Base-by-base conservation (phyloP, 2,329 filamentous ascomycete genomes). In the Colletotrichum sp. region DNA sequence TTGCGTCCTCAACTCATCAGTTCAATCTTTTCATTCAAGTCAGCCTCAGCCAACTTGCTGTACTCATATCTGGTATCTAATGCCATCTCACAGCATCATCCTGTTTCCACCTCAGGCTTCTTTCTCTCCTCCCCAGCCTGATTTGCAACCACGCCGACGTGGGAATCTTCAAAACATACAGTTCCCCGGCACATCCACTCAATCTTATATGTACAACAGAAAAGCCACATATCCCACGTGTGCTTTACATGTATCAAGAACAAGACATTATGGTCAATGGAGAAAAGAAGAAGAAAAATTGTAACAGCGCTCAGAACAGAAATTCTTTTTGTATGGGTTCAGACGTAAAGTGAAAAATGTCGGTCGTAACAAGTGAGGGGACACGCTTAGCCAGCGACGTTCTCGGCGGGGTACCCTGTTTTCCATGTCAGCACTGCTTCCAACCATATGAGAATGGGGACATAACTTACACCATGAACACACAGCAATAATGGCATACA, bases 401-500 rank as follows among this genome's bases (percentile, higher is more conserved):
- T 70, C 25, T 6, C 28, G 12, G 74, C 74, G 22, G 74, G 74
- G 34, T 76, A 76, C 74, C 74, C 74, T 76, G 7, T 4, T 15
- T 3, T 0, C 2, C 3, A 2, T 27, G 58, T 75, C 15, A 75
- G 73, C 7, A 34, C 4, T 22, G 8, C 0, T 13, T 18, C 0
- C 27, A 22, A 1, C 3, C 27, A 7, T 7, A 0, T 12, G 4
- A 5, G 1, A 2, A 10, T 4, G 4, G 8, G 15, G 5, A 25
- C 1, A 22, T 12, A 62, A 88, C 89, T 87, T 88, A 91, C 90
- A 91, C 86, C 89, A 91, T n/a, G 90, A 87, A 79, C 90, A 93
- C 13, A 91, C 87, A 13, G 94, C 94, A 80, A 97, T 96, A 70
- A 97, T 97, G 55, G 93, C 87, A 80, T 97, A 97, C 5, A 95